These are phyloP conservation scores for Acacia acuminata DNA, from an alignment of 306 rosid genomes.

Conservation along the genomic window DNA sequence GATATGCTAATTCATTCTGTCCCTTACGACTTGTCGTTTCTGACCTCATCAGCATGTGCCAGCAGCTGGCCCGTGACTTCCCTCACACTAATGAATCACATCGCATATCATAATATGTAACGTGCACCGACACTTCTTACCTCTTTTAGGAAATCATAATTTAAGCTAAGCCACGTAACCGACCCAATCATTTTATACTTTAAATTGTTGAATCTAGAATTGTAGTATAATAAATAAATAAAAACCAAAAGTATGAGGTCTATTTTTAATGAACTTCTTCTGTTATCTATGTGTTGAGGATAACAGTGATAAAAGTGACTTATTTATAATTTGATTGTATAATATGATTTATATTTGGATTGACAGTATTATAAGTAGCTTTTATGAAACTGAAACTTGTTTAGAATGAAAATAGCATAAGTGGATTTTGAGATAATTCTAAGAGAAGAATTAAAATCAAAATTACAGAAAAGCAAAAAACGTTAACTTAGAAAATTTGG, in stretches of 20 bases:
- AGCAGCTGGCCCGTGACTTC: not conserved
- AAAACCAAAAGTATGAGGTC: too few relatives aligned
- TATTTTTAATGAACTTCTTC: not conserved
- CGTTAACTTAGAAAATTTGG: too few relatives aligned
- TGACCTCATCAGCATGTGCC: not conserved
- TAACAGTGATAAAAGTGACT: too few relatives aligned
- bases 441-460: too few relatives aligned
- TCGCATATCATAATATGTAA: not conserved
- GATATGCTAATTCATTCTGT: not conserved
- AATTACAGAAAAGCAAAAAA: too few relatives aligned
- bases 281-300: not conserved
- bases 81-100: not conserved
- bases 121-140: not conserved
- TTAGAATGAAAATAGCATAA: too few relatives aligned
- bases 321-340: too few relatives aligned
- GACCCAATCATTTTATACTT: not conserved
- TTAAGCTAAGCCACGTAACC: not conserved
- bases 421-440: too few relatives aligned
- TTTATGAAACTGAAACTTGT: too few relatives aligned
- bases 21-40: not conserved
- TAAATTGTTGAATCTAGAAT: too few relatives aligned
- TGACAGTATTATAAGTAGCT: too few relatives aligned
- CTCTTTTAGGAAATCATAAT: not conserved
- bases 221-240: not conserved
- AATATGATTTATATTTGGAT: too few relatives aligned